Evolutionary conservation across 148 eudicot genomes (phyloP).

Genomic region (Simmondsia chinensis): DNA sequence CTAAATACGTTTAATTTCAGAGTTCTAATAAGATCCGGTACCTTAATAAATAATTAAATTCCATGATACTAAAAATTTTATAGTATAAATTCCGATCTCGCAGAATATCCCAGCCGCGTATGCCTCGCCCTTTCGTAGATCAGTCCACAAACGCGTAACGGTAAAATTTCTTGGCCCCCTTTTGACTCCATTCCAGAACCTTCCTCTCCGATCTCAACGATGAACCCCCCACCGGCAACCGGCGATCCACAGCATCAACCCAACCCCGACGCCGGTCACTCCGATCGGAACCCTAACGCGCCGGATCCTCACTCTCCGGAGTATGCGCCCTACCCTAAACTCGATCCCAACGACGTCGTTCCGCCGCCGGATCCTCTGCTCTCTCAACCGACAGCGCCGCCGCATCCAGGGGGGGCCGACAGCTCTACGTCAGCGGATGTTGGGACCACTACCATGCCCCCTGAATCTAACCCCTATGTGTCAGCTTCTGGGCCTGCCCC

Average conservation of each 20-base stretch:
- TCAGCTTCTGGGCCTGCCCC: slow-evolving; percentile 49
- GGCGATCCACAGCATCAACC: background rate
- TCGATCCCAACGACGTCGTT: slow-evolving; percentile 60
- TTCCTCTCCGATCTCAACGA: background rate
- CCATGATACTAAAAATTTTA: too few relatives aligned
- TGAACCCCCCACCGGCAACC: slow-evolving; percentile 4
- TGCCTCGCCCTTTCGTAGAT: slow-evolving; percentile 15
- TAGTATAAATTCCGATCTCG: too few relatives aligned
- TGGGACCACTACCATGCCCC: slow-evolving; percentile 58
- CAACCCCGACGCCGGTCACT: slow-evolving; percentile 4
- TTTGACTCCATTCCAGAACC: too few relatives aligned
- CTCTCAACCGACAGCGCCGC: slow-evolving; percentile 16
- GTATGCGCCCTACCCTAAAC: slow-evolving; percentile 80
- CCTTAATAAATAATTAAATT: too few relatives aligned
- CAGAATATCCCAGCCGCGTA: slow-evolving; percentile 10
- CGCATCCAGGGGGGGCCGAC: slow-evolving; percentile 10
- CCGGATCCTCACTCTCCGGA: slow-evolving; percentile 31
- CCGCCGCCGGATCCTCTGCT: slow-evolving; percentile 42
- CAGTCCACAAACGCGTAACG: too few relatives aligned
- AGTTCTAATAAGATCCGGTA: too few relatives aligned
- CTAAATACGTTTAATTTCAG: too few relatives aligned
- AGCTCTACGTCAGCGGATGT: slow-evolving; percentile 5
- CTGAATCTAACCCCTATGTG: slow-evolving; percentile 74
- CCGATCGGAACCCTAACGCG: slow-evolving; percentile 4
- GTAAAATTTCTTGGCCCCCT: too few relatives aligned